These are phyloP conservation scores for Singerocomus rubriflavus DNA, from an alignment of 1,284 basidiomycete genomes.

Conservation along the genomic window DNA sequence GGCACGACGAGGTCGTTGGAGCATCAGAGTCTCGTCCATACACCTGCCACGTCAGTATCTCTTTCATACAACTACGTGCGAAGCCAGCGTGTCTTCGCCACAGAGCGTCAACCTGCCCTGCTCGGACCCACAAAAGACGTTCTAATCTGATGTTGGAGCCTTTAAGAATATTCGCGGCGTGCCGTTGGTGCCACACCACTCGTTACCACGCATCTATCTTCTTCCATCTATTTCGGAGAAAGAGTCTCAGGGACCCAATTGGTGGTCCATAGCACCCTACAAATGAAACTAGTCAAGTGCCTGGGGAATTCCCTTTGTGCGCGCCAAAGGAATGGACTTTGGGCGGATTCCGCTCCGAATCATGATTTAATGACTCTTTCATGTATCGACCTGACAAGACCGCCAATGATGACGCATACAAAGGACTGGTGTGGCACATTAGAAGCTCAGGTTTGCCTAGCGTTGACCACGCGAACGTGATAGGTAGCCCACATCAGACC, in stretches of 20 bases:
- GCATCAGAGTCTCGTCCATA: not conserved
- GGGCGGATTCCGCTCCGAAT: conserved; percentile 6
- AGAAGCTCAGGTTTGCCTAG: not conserved
- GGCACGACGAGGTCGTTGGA: not conserved
- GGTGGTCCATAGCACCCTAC: not conserved
- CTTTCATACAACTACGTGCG: not conserved
- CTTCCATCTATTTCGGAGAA: conserved; percentile 8
- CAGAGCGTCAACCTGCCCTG: conserved; percentile 6
- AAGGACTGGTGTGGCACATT: conserved; percentile 7
- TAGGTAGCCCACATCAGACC: not conserved
- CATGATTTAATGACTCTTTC: not conserved
- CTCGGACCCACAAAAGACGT: conserved; percentile 6
- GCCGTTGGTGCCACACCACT: conserved; percentile 1
- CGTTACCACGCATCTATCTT: conserved; percentile 7
- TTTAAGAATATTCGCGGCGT: conserved; percentile 6
- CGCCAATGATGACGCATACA: not conserved
- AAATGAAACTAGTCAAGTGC: conserved; percentile 7
- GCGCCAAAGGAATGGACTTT: not conserved
- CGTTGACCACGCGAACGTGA: not conserved
- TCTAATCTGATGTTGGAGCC: conserved; percentile 11
- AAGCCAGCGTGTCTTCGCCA: conserved; percentile 20
- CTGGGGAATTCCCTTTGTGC: not conserved
- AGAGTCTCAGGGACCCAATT: not conserved
- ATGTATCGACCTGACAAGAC: conserved; percentile 8
- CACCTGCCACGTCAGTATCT: not conserved